A percentile compares a stretch with the other conserved stretches of the same genome.
Conservation (phyloP, 768 basidiomycete species). For the Boletus pseudo-olivaceus region DNA sequence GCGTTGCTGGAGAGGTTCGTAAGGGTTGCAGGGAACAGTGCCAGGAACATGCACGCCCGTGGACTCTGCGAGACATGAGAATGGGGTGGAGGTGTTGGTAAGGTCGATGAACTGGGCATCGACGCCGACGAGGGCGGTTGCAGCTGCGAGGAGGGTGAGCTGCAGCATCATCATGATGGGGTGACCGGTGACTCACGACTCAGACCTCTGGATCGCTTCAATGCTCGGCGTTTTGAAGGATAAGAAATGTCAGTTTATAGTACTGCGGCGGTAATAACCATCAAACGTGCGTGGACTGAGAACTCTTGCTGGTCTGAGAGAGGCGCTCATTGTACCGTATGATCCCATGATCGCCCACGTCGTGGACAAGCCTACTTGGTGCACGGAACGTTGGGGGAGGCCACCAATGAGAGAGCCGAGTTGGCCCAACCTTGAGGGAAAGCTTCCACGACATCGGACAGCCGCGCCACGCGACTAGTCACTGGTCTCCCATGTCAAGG, state of each 20-base stretch:
- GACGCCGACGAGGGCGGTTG: slow-evolving; percentile 7
- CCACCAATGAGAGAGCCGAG: not conserved
- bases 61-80: slow-evolving; percentile 26
- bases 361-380: not conserved
- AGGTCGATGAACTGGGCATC: slow-evolving; percentile 20
- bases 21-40: slow-evolving; percentile 25
- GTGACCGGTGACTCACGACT: not conserved
- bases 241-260: no score
- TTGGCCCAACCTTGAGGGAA: not conserved
- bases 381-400: not conserved
- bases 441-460: not conserved
- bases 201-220: no score
- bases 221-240: not conserved
- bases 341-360: not conserved
- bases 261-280: no score
- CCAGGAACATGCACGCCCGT: slow-evolving; percentile 29
- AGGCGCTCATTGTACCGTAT: not conserved
- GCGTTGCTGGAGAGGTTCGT: slow-evolving; percentile 26
- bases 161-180: slow-evolving; percentile 3
- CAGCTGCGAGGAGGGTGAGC: slow-evolving; percentile 3
- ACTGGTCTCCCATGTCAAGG: no score
- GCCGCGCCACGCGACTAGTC: not conserved
- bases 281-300: no score
- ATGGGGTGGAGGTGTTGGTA: slow-evolving; percentile 5
- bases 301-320: no score